Evolutionary conservation across 2,329 filamentous ascomycete species (phyloP), one percentile per base, ranked within the genome.

Genomic region (Verticillium dahliae): DNA sequence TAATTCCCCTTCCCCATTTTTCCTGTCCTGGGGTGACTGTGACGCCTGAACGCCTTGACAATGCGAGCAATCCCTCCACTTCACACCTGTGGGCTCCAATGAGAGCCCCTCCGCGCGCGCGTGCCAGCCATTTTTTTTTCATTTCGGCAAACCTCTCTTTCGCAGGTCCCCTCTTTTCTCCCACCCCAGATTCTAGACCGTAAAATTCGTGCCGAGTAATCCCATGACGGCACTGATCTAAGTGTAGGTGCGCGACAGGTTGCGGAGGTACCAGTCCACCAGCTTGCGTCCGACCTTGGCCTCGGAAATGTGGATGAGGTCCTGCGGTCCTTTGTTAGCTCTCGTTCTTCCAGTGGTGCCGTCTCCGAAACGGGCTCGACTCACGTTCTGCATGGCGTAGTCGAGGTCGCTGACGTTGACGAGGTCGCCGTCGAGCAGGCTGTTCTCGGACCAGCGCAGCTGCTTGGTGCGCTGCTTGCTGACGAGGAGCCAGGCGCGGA

Each of bases 381-480:
- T 59, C 41, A 59, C 58, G 34, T 59, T 59, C 80, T 98, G 91
- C 80, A 99, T 86, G 67, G 95, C 95, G 75, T 98, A 99, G 81
- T 99, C 95, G 64, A 99, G 84, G 75, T 99, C 95, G 77, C 91
- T 96, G 67, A 92, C 91, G 75, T 94, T 97, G 71, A 96, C 90
- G 67, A 92, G 84, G 70, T 99, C 95, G 63, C 95, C 95, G 68
- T 98, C 94, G 65, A 99, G 78, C 67, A 99, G 81, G 52, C 91
- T 91, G 71, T 92, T 91, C 74, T 96, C 92, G 66, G 86, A 89
- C 91, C 94, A 98, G 78, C 95, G 89, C 68, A 96, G 86, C 81
- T 99, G 95, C 81, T 96, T 90, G 75, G 91, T 97, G 73, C 95
- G 90, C 84, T 99, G 95, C 87, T 99, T 99, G 84, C 96, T 98